Evolutionary conservation across 805 yeast species (phyloP).

Genomic region (Candida verbasci): DNA sequence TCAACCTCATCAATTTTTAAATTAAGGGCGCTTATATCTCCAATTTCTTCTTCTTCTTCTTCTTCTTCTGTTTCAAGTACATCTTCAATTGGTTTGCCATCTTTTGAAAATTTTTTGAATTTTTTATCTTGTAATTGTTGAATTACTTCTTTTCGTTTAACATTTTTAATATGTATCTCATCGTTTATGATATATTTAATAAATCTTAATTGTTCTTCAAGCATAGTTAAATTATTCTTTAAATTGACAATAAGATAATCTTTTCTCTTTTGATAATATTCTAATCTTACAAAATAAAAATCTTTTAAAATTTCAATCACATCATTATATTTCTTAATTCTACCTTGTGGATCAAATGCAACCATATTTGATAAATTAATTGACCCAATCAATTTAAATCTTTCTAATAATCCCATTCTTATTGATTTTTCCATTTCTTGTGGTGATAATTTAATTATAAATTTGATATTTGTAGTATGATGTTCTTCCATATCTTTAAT

Average conservation of each 20-base stretch:
- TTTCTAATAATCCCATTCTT: conserved; percentile 72
- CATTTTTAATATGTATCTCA: conserved; percentile 67
- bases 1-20: conserved; percentile 6
- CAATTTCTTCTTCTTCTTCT: conserved; percentile 40
- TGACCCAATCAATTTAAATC: conserved; percentile 71
- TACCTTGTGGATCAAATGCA: conserved; percentile 86
- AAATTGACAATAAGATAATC: conserved; percentile 67
- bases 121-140: conserved; percentile 56
- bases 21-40: conserved; percentile 11
- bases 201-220: conserved; percentile 83
- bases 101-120: conserved; percentile 74
- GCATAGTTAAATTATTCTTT: conserved; percentile 68
- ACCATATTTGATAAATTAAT: conserved; percentile 85
- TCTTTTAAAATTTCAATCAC: conserved; percentile 78
- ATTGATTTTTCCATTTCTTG: conserved; percentile 83
- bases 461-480: conserved; percentile 77
- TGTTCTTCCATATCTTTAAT: conserved; percentile 94
- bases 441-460: conserved; percentile 65
- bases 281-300: conserved; percentile 81
- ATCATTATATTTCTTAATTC: conserved; percentile 75
- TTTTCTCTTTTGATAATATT: conserved; percentile 86
- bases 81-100: conserved; percentile 55
- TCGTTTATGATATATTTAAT: conserved; percentile 84
- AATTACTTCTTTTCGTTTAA: conserved; percentile 61
- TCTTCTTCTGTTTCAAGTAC: conserved; percentile 21